Percentiles rank a stretch among this genome's conserved stretches.
Evolutionary conservation across 352 stramenopile species (phyloP).

Genomic region (Globisporangium paddicum): DNA sequence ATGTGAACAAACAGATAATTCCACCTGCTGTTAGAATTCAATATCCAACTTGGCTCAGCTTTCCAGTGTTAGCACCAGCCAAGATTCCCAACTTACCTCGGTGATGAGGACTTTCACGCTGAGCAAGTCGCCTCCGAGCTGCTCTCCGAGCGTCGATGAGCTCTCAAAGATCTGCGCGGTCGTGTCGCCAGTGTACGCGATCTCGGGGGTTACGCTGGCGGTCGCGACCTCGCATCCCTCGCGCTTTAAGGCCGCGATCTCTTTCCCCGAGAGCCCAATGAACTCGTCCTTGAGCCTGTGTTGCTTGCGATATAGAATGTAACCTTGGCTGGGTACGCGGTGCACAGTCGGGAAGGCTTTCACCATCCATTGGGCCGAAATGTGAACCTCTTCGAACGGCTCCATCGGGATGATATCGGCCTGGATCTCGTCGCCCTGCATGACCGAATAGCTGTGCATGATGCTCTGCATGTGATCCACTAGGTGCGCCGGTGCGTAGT

Average conservation of each 20-base stretch:
- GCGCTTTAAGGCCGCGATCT: conserved; percentile 44
- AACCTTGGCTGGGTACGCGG: conserved; percentile 73
- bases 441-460: conserved; percentile 41
- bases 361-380: conserved; percentile 56
- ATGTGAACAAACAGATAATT: neutral
- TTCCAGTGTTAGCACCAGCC: neutral
- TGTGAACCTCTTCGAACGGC: conserved; percentile 45
- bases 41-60: neutral
- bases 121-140: conserved; percentile 42
- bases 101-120: conserved; percentile 69
- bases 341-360: conserved; percentile 65
- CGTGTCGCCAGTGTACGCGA: conserved; percentile 85
- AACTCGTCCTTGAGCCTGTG: conserved; percentile 50
- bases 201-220: conserved; percentile 32
- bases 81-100: conserved; percentile 37
- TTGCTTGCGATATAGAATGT: conserved; percentile 61
- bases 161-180: conserved; percentile 50
- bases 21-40: neutral
- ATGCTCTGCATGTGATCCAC: conserved; percentile 43
- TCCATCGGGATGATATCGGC: conserved; percentile 45
- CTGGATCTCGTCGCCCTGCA: conserved; percentile 61
- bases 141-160: neutral
- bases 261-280: conserved; percentile 23
- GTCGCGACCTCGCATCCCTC: conserved; percentile 43
- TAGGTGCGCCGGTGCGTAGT: conserved; percentile 64